Evolutionary conservation across 495 filamentous ascomycete genomes (phyloP), one percentile per base, ranked within the genome.

Genomic region (Podospora fimiseda): DNA sequence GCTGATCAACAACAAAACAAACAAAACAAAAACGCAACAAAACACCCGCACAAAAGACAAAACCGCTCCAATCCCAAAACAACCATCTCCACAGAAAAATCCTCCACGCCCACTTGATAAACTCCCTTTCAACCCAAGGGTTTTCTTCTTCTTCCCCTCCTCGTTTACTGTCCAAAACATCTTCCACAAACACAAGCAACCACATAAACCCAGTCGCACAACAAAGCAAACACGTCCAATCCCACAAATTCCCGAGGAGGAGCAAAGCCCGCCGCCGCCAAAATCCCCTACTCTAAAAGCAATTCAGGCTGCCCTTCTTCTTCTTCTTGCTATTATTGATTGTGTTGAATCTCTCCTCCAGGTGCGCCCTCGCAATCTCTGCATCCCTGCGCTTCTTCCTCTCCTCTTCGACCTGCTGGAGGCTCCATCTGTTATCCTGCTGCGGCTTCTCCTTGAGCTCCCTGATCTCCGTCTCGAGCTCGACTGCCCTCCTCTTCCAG

Each of bases 371-470:
- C 36, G 94, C 94, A 60, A 84, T 80, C 71, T 98, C 93, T 21
- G 94, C 90, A 59, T 95, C 87, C 43, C 82, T 75, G 16, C 94
- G 78, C 61, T 90, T 90, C 65, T 83, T 87, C 30, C 90, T 77
- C 75, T 96, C 94, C 64, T 97, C 90, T 68, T 98, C 93, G 9
- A 98, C 89, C 53, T 88, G 86, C 57, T 96, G 89, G 61, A 97
- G 80, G 44, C 86, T 91, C 66, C 88, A 89, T 48, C 93, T 80
- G 59, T 85, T 84, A 41, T 79, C 77, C 47, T 68, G 67, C 57
- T 62, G 56, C 50, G 64, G 62, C 60, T 65, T 62, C 13, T 75
- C 69, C 63, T 72, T 73, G 55, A 93, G 76, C 21, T 82, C 80
- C 48, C 78, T 77, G 24, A 95, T 69, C 70, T 98, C 93, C 21